Evolutionary conservation across 2,329 filamentous ascomycete species (phyloP), one percentile per base, ranked within the genome.

Genomic region (Sporothrix brasiliensis): DNA sequence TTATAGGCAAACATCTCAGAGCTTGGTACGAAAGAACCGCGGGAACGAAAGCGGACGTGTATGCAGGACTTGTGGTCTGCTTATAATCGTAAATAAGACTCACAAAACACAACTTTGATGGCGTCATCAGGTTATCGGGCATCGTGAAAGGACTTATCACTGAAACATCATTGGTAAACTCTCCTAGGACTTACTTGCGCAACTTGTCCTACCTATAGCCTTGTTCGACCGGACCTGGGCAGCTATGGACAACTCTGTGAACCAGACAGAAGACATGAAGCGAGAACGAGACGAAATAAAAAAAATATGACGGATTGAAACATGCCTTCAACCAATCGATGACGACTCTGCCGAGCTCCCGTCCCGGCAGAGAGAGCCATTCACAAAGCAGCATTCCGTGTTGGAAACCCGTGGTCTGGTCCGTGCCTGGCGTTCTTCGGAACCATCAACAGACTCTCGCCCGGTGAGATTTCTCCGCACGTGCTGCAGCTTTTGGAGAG

Each of bases 401-500:
- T 9, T 19, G 34, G 21, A 9, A 7, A 27, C 5, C 2, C 39
- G 24, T 61, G 58, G 39, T 39, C 39, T 61, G 34, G 58, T 44
- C n/a, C 39, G 58, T 61, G 39, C 39, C 58, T 21, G 3, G 19
- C 41, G 56, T 11, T 41, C 39, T 13, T 68, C 66, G 66, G 66
- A 68, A 68, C 66, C 16, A 68, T 68, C 19, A 54, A 60, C 16
- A 56, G 3, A 16, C 21, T 7, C 53, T 50, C 10, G 16, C 3
- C 66, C 66, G 52, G 66, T 41, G 66, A 68, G 52, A 58, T 68
- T 68, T 68, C 50, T 56, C 66, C 66, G 66, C 52, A 30, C 27
- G 24, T 47, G 34, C 49, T 44, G 30, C 50, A 24, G 41, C 19
- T 52, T 41, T 66, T 67, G 49, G 19, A 47, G 44, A 5, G 56